phyloP scores from a whole-genome alignment of 805 yeast species.

The Saccharomycopsis schoenii region DNA sequence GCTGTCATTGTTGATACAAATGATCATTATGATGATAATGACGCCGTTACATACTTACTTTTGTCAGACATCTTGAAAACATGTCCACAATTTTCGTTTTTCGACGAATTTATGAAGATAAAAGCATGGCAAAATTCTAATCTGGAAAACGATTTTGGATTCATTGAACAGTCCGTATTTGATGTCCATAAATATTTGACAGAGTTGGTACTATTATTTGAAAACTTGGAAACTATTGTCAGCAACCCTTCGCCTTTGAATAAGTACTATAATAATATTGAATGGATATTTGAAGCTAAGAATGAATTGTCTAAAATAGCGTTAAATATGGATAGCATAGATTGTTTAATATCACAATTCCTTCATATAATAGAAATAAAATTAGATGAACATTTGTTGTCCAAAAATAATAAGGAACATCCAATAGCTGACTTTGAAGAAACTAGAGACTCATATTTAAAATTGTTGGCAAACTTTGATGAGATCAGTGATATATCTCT shows the following conservation, averaged over 20 bases:
- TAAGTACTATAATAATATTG: conserved; percentile 17
- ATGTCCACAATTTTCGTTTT: conserved; percentile 17
- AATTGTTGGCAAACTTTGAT: conserved; percentile 21
- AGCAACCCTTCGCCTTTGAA: conserved; percentile 15
- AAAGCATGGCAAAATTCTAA: conserved; percentile 17
- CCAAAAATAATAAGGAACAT: not conserved
- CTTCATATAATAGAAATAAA: conserved; percentile 21
- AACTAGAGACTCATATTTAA: conserved; percentile 6
- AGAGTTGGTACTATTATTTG: conserved; percentile 12
- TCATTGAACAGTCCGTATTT: conserved; percentile 24
- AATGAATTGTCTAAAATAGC: conserved; percentile 21
- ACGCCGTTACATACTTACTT: conserved; percentile 5
- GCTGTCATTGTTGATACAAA: conserved; percentile 1
- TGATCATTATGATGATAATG: conserved; percentile 5
- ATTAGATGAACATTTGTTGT: conserved; percentile 10
- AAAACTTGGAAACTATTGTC: conserved; percentile 14
- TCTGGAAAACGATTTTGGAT: conserved; percentile 15
- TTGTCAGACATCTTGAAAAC: conserved; percentile 18
- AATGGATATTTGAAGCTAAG: conserved; percentile 25
- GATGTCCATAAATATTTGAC: conserved; percentile 24
- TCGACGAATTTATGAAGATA: conserved; percentile 17
- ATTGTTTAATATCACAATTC: conserved; percentile 21
- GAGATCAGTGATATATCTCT: conserved; percentile 24
- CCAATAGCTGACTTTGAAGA: conserved; percentile 9
- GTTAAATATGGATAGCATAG: conserved; percentile 21